Percentiles rank a stretch among this genome's conserved stretches.
Evolutionary conservation across 176 grass and related monocot genomes (phyloP).

Genomic region (Oryza meyeriana): DNA sequence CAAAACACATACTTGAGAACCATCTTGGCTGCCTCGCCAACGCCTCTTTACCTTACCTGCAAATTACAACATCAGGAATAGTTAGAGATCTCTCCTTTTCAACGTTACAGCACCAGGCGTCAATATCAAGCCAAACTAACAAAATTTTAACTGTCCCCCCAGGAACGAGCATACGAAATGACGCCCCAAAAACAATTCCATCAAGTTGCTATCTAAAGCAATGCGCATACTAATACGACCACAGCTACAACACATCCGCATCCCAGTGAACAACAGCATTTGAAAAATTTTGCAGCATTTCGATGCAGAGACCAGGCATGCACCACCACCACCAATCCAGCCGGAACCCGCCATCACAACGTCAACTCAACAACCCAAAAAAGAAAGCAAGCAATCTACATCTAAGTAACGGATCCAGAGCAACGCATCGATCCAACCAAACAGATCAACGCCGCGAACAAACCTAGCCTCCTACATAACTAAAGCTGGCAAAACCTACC

Average conservation of each 20-base stretch:
- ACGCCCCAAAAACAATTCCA: background rate
- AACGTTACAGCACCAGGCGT: background rate
- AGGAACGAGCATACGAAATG: background rate
- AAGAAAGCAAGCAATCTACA: background rate
- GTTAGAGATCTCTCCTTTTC: background rate
- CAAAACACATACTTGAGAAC: slow-evolving; percentile 36
- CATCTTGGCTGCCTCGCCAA: slow-evolving; percentile 24
- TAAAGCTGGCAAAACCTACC: background rate
- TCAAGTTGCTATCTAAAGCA: background rate
- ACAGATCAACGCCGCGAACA: background rate
- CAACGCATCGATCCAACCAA: background rate
- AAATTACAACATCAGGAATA: background rate
- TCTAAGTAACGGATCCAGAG: background rate
- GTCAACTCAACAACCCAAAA: background rate
- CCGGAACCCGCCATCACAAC: background rate
- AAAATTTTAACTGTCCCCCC: background rate
- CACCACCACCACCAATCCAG: background rate
- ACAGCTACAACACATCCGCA: background rate
- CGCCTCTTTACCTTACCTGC: background rate
- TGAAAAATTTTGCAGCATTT: background rate
- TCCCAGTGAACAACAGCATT: background rate
- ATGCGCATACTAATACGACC: background rate
- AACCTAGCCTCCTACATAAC: background rate
- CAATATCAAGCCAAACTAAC: background rate
- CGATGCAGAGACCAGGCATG: background rate